Percentiles rank a stretch among this genome's conserved stretches.
phyloP scores from a whole-genome alignment of 2,329 filamentous ascomycete genomes.

The Colletotrichum coccodes region DNA sequence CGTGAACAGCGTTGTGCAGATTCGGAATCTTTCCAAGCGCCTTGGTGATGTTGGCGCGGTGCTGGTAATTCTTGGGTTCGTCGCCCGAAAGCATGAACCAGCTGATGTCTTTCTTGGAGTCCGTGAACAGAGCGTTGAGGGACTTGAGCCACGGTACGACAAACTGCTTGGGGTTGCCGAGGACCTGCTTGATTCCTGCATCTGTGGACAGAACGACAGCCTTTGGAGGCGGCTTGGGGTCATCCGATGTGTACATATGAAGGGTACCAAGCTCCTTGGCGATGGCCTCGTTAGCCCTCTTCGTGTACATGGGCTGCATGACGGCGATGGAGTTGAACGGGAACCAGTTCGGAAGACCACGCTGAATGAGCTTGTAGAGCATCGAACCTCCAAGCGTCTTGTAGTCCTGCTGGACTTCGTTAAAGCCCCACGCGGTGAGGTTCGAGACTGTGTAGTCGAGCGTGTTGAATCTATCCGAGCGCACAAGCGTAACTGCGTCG shows the following conservation, averaged over 20 bases:
- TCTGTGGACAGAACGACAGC: constrained; percentile 39
- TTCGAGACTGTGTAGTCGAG: constrained; percentile 54
- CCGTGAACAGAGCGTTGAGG: constrained; percentile 42
- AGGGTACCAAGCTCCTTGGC: constrained; percentile 50
- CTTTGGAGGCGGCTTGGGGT: constrained; percentile 47
- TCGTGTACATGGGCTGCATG: constrained; percentile 59
- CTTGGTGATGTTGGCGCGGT: constrained; percentile 43
- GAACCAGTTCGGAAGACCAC: constrained; percentile 52
- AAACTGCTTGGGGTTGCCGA: constrained; percentile 45
- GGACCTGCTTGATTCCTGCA: constrained; percentile 43
- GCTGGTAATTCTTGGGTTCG: constrained; percentile 37
- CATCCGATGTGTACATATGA: constrained; percentile 43
- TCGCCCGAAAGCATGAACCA: constrained; percentile 53
- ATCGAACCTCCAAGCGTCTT: constrained; percentile 54
- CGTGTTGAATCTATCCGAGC: constrained; percentile 69
- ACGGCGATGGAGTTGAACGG: constrained; percentile 51
- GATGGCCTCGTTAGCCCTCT: constrained; percentile 50
- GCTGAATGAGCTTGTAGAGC: constrained; percentile 57
- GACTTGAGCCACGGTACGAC: constrained; percentile 45
- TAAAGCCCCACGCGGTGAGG: constrained; percentile 56
- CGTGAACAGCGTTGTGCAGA: constrained; percentile 41
- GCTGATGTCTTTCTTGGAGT: constrained; percentile 46
- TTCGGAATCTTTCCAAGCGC: constrained; percentile 47
- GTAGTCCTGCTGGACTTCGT: constrained; percentile 48
- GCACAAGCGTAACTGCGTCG: constrained; percentile 68